Percentiles rank a stretch among this genome's conserved stretches.
Evolutionary conservation across 345 rosid genomes (phyloP).

Genomic region (Noccaea caerulescens): DNA sequence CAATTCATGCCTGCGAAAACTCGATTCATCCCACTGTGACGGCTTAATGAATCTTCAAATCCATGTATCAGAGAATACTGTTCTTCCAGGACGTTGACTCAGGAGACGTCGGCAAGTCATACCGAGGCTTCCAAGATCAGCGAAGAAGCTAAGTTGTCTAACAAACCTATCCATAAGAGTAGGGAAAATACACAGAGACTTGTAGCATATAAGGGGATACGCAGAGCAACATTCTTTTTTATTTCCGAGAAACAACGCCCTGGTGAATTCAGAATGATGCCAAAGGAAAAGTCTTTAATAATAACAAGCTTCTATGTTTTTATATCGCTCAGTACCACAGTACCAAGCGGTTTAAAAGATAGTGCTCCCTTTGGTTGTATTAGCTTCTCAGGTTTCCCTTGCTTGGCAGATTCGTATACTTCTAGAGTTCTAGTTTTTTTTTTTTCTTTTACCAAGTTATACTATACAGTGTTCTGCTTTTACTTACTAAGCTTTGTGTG

Average conservation of each 20-base stretch:
- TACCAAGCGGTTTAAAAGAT: too few species aligned
- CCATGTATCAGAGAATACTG: slow-evolving; percentile 25
- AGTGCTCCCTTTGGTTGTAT: too few species aligned
- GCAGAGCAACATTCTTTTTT: slow-evolving; percentile 28
- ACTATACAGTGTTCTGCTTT: neutral
- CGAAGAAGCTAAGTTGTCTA: slow-evolving; percentile 12
- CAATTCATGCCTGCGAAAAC: slow-evolving; percentile 9
- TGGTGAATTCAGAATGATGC: neutral
- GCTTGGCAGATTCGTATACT: neutral
- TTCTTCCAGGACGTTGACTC: neutral
- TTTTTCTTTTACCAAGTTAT: too few species aligned
- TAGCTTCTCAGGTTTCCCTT: too few species aligned
- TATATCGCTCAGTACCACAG: too few species aligned
- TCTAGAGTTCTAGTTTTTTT: too few species aligned
- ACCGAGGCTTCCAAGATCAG: slow-evolving; percentile 18
- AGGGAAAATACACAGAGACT: slow-evolving; percentile 8
- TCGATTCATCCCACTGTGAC: slow-evolving; percentile 28
- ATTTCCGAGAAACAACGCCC: neutral
- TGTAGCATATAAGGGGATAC: slow-evolving; percentile 12
- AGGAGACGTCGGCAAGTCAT: slow-evolving; percentile 2
- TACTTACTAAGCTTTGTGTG: neutral
- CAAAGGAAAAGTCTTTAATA: too few species aligned
- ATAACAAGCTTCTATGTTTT: too few species aligned
- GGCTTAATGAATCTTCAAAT: slow-evolving; percentile 22
- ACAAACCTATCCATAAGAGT: slow-evolving; percentile 16